Evolutionary conservation across 352 stramenopile species (phyloP).

Genomic region (Phytophthora sp.): DNA sequence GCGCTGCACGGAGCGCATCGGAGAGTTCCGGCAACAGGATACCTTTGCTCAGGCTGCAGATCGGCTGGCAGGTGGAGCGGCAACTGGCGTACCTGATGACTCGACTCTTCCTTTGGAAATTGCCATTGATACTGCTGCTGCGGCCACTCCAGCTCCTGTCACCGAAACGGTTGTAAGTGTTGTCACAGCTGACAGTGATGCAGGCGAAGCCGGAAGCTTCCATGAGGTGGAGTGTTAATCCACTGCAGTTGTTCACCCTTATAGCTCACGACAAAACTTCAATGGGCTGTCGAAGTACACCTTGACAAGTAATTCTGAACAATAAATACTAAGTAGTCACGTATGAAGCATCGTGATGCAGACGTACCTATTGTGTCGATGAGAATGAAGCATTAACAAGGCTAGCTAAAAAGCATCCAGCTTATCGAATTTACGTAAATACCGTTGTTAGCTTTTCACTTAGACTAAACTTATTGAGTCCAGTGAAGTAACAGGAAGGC

Average conservation of each 20-base stretch:
- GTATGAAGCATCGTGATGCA: too few relatives aligned
- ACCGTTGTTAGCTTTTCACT: background rate
- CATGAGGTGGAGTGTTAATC: conserved; percentile 5
- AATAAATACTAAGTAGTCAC: too few relatives aligned
- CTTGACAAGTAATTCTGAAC: background rate
- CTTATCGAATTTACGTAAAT: too few relatives aligned
- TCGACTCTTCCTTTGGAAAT: conserved; percentile 9
- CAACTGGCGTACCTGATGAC: background rate
- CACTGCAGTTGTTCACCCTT: background rate
- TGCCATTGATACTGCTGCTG: conserved; percentile 3
- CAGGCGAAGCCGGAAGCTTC: conserved; percentile 3
- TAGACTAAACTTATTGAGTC: conserved; percentile 36
- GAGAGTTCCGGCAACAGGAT: conserved; percentile 40
- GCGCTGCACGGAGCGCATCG: conserved; percentile 53
- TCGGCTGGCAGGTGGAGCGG: conserved; percentile 27
- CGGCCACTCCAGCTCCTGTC: background rate
- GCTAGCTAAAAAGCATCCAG: too few relatives aligned
- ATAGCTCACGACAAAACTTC: too few relatives aligned
- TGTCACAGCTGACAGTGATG: background rate
- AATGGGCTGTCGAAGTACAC: too few relatives aligned
- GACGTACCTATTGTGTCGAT: too few relatives aligned
- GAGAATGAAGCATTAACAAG: too few relatives aligned
- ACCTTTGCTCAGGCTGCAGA: conserved; percentile 50
- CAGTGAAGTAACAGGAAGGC: conserved; percentile 12
- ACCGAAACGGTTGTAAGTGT: conserved; percentile 1